These are phyloP conservation scores for Suillus discolor DNA, from an alignment of 768 basidiomycete genomes.

Conservation along the genomic window DNA sequence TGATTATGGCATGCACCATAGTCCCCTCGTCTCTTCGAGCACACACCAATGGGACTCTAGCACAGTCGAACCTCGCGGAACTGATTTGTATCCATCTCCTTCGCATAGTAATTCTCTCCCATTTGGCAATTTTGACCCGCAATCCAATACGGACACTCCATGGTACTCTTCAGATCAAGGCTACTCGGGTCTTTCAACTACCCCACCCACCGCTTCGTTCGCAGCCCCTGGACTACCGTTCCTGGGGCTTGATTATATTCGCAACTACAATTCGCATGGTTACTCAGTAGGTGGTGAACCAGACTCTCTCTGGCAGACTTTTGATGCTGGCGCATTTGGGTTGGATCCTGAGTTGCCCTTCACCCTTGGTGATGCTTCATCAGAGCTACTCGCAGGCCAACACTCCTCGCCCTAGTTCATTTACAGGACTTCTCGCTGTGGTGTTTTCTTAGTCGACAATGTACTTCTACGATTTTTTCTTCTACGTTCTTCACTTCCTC, in stretches of 20 bases:
- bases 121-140: constrained; percentile 49
- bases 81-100: constrained; percentile 47
- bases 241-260: constrained; percentile 80
- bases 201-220: constrained; percentile 66
- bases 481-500: constrained; percentile 4
- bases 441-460: constrained; percentile 10
- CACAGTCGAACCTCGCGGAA: constrained; percentile 38
- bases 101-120: constrained; percentile 37
- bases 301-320: constrained; percentile 55
- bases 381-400: constrained; percentile 31
- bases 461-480: constrained; percentile 20
- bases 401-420: constrained; percentile 28
- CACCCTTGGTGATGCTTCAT: constrained; percentile 43
- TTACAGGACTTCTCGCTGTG: not conserved
- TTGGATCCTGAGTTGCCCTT: constrained; percentile 81
- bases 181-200: constrained; percentile 51
- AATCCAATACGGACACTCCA: constrained; percentile 42
- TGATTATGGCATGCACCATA: constrained; percentile 48
- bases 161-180: constrained; percentile 42
- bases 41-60: constrained; percentile 49
- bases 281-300: constrained; percentile 36
- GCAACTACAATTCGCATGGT: constrained; percentile 65
- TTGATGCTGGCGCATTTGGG: constrained; percentile 75
- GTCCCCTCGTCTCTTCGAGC: constrained; percentile 26
- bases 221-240: constrained; percentile 79